These are phyloP conservation scores for Peronospora belbahrii DNA, from an alignment of 352 stramenopile genomes.

Conservation along the genomic window DNA sequence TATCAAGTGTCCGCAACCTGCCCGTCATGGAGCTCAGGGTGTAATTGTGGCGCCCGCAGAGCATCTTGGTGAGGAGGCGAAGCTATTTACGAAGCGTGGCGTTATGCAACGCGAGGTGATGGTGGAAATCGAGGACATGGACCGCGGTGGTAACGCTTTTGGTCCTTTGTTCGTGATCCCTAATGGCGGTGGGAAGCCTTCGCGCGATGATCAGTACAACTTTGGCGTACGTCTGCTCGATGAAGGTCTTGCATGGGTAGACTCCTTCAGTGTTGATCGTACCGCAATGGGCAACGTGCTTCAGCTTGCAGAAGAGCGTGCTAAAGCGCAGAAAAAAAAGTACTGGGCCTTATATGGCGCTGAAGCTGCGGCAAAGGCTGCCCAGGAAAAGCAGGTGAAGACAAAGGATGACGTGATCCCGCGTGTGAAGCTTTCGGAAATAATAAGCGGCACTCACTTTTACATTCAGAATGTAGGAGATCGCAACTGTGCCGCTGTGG, in stretches of 20 bases:
- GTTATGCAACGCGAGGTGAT: slow-evolving; percentile 90
- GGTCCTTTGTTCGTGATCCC: slow-evolving; percentile 71
- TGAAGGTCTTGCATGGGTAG: slow-evolving; percentile 89
- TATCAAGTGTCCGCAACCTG: slow-evolving; percentile 83
- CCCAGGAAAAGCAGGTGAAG: slow-evolving; percentile 36
- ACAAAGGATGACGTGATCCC: slow-evolving; percentile 62
- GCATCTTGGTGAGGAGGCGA: slow-evolving; percentile 83
- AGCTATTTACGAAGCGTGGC: slow-evolving; percentile 79
- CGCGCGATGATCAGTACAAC: slow-evolving; percentile 71
- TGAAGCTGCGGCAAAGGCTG: slow-evolving; percentile 41
- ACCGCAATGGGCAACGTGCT: slow-evolving; percentile 73
- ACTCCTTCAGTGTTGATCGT: slow-evolving; percentile 90
- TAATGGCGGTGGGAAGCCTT: slow-evolving; percentile 16
- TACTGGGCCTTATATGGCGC: slow-evolving; percentile 89
- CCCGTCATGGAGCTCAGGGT: slow-evolving; percentile 78
- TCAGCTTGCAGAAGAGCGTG: slow-evolving; percentile 73
- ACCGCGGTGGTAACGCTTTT: slow-evolving; percentile 89
- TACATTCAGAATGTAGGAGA: slow-evolving; percentile 90
- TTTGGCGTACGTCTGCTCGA: slow-evolving; percentile 89
- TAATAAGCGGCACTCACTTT: slow-evolving; percentile 90
- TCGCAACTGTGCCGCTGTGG: slow-evolving; percentile 80
- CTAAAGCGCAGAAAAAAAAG: slow-evolving; percentile 90
- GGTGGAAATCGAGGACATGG: slow-evolving; percentile 90
- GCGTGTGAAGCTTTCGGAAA: slow-evolving; percentile 89
- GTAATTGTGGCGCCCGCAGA: slow-evolving; percentile 86